phyloP scores from a whole-genome alignment of 2,329 filamentous ascomycete species.

The Pestalotiopsis sp. region DNA sequence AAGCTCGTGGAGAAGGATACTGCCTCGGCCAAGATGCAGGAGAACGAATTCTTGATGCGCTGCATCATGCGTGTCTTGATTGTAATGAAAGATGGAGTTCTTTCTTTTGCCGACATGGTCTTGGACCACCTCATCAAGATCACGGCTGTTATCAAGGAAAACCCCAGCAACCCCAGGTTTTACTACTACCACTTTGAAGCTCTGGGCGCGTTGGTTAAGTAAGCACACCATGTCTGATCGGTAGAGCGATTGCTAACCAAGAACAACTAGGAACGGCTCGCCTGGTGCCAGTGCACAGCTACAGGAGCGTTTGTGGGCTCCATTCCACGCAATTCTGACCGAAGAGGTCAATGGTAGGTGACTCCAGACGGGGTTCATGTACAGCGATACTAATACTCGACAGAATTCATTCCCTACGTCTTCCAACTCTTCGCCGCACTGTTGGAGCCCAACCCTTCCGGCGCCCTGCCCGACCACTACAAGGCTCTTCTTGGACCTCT shows the following conservation, averaged over 20 bases:
- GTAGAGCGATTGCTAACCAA: background rate
- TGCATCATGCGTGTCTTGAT: conserved; percentile 98
- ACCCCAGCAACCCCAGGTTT: conserved; percentile 96
- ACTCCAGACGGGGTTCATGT: background rate
- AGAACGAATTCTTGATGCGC: conserved; percentile 98
- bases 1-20: conserved; percentile 84
- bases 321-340: conserved; percentile 78
- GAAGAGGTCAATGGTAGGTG: conserved; percentile 76
- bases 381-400: conserved; percentile 30
- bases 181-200: conserved; percentile 99
- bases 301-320: conserved; percentile 79
- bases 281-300: conserved; percentile 69
- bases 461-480: conserved; percentile 80
- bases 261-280: conserved; percentile 61
- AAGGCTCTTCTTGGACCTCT: conserved; percentile 77
- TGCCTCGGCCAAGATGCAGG: conserved; percentile 89
- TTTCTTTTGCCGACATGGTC: conserved; percentile 75
- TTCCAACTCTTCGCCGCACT: conserved; percentile 94
- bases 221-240: conserved; percentile 24
- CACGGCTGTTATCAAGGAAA: conserved; percentile 87
- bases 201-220: conserved; percentile 83
- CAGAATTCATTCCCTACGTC: conserved; percentile 93
- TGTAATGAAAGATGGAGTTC: conserved; percentile 83
- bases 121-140: conserved; percentile 85
- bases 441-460: conserved; percentile 81